phyloP scores from a whole-genome alignment of 2,329 filamentous ascomycete genomes.

The Aspergillus cejpii region DNA sequence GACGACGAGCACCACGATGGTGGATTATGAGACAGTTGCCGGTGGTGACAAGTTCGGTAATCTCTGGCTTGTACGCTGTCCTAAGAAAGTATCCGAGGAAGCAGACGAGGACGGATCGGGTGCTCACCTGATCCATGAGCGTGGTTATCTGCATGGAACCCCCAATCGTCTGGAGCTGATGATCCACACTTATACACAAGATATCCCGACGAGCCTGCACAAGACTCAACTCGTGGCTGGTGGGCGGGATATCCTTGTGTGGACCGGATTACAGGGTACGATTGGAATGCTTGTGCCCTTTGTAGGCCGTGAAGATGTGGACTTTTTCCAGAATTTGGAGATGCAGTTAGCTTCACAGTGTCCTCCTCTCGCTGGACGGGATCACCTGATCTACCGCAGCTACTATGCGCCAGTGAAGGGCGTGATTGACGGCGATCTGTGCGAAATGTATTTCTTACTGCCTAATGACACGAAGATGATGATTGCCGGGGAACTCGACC shows the following conservation, averaged over 20 bases:
- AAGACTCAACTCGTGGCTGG: constrained; percentile 87
- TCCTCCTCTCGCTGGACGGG: constrained; percentile 78
- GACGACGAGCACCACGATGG: constrained; percentile 86
- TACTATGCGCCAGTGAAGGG: constrained; percentile 97
- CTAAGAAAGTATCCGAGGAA: constrained; percentile 76
- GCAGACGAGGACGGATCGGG: constrained; percentile 89
- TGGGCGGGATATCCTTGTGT: constrained; percentile 83
- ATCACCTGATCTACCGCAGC: constrained; percentile 90
- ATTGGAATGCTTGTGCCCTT: constrained; percentile 92
- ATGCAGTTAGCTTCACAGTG: constrained; percentile 80
- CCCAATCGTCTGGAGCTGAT: constrained; percentile 78
- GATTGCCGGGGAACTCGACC: constrained; percentile 88
- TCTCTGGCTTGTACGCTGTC: constrained; percentile 83
- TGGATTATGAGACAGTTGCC: constrained; percentile 93
- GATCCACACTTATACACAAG: constrained; percentile 83
- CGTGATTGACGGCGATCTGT: constrained; percentile 92
- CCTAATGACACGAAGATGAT: constrained; percentile 86
- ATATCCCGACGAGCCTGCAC: constrained; percentile 83
- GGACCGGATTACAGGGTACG: constrained; percentile 91
- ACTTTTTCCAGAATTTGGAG: constrained; percentile 95
- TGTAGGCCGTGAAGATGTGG: constrained; percentile 81
- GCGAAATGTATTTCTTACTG: constrained; percentile 80
- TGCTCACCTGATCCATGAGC: constrained; percentile 82
- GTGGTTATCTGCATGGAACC: constrained; percentile 82
- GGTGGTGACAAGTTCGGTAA: constrained; percentile 98